A percentile compares a stretch with the other conserved stretches of the same genome.
Evolutionary conservation across 169 alveolate species (phyloP).

Genomic region (Babesia sp.): DNA sequence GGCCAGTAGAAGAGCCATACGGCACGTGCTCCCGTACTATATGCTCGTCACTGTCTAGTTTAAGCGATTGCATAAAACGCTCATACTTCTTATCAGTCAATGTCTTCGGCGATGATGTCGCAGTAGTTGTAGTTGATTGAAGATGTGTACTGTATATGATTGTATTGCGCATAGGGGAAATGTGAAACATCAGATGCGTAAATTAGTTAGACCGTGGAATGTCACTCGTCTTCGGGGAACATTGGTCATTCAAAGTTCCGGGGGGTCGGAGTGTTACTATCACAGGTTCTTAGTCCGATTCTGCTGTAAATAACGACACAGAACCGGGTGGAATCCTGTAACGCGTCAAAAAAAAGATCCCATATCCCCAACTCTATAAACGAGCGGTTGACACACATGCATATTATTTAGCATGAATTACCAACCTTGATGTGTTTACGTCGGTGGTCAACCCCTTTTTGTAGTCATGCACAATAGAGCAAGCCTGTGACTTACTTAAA

Average conservation of each 20-base stretch:
- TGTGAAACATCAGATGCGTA: too few species aligned
- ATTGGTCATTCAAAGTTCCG: conserved; percentile 16
- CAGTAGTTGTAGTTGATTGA: neutral
- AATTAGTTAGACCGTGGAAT: too few species aligned
- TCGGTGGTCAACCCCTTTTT: too few species aligned
- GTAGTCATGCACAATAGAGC: conserved; percentile 5
- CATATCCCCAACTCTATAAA: neutral
- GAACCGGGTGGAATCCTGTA: conserved; percentile 71
- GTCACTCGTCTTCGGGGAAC: conserved; percentile 39
- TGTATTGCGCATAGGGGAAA: too few species aligned
- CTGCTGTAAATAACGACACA: conserved; percentile 24
- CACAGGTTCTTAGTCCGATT: conserved; percentile 71
- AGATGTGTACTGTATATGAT: too few species aligned
- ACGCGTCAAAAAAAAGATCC: neutral
- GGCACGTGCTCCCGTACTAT: conserved; percentile 75
- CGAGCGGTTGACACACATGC: neutral
- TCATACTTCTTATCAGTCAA: conserved; percentile 23
- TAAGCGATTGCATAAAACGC: conserved; percentile 72
- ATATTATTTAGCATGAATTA: too few species aligned
- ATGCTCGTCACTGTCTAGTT: conserved; percentile 82
- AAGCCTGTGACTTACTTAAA: too few species aligned
- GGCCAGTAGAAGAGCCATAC: conserved; percentile 26
- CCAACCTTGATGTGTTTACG: too few species aligned
- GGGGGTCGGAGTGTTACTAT: conserved; percentile 40
- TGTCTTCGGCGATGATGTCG: neutral